A percentile compares a stretch with the other conserved stretches of the same genome.
Evolutionary conservation across 192 early-diverging fungal species (phyloP).

Genomic region (Chytriomyces confervae): DNA sequence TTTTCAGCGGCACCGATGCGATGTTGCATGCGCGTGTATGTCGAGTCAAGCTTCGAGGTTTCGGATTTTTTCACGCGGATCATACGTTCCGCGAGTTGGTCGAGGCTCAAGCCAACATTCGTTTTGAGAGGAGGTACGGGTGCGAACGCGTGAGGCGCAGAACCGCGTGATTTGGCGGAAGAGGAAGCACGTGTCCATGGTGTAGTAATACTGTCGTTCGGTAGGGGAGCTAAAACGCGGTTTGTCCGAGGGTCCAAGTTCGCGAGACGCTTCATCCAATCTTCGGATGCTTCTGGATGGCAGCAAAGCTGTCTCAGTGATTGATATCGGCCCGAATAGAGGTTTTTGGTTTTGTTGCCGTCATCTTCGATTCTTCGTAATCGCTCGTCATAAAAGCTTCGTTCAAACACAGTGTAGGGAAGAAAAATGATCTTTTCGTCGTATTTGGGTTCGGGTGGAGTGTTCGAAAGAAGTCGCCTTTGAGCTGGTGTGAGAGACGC

Average conservation of each 20-base stretch:
- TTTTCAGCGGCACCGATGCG: conserved; percentile 10
- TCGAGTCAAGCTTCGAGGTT: not conserved
- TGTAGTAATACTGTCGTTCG: not conserved
- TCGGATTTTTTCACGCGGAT: conserved; percentile 28
- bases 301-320: conserved; percentile 26
- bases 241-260: conserved; percentile 23
- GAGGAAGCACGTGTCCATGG: not conserved
- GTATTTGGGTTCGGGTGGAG: conserved; percentile 5
- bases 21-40: not conserved
- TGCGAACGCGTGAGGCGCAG: not conserved
- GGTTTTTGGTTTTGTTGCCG: not conserved
- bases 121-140: not conserved
- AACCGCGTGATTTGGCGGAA: not conserved
- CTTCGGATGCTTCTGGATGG: conserved; percentile 26
- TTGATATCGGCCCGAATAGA: conserved; percentile 10
- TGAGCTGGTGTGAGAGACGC: not conserved
- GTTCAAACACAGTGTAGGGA: conserved; percentile 32
- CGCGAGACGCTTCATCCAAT: conserved; percentile 21
- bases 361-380: not conserved
- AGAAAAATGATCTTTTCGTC: conserved; percentile 23
- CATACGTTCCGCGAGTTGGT: conserved; percentile 26
- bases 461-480: not conserved
- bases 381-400: conserved; percentile 28
- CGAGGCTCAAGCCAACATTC: conserved; percentile 6
- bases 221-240: not conserved